Percentiles rank a stretch among this genome's conserved stretches.
These are phyloP conservation scores for Kingdonia uniflora DNA, from an alignment of 164 flowering plant species.

Conservation along the genomic window DNA sequence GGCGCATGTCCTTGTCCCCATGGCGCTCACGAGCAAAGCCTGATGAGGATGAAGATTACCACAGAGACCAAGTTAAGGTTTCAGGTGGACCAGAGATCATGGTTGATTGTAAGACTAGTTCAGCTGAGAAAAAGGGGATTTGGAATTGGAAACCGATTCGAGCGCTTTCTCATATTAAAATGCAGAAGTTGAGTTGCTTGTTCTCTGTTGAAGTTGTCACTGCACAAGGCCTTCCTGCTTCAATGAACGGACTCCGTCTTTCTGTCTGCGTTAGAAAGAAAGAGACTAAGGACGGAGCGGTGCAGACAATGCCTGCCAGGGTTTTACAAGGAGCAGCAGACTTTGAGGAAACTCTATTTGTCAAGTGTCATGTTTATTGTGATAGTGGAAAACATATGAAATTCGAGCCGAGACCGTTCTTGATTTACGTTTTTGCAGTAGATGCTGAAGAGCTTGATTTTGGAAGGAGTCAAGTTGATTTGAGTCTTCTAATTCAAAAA, in stretches of 20 bases:
- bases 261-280: constrained; percentile 74
- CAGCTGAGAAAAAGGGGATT: constrained; percentile 55
- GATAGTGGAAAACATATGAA: constrained; percentile 29
- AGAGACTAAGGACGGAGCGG: constrained; percentile 81
- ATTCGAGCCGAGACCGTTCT: constrained; percentile 75
- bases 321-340: constrained; percentile 86
- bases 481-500: constrained; percentile 65
- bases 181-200: constrained; percentile 70
- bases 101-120: constrained; percentile 18
- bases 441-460: constrained; percentile 85
- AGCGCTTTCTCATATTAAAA: constrained; percentile 66
- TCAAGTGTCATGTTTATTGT: constrained; percentile 69
- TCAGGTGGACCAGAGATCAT: constrained; percentile 8
- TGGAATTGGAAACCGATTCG: constrained; percentile 96
- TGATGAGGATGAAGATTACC: constrained; percentile 20
- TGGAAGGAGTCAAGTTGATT: constrained; percentile 60
- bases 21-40: constrained; percentile 73
- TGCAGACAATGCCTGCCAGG: constrained; percentile 88
- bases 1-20: constrained; percentile 80
- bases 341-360: constrained; percentile 80
- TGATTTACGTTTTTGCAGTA: constrained; percentile 55
- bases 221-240: constrained; percentile 65
- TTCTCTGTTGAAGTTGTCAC: constrained; percentile 86
- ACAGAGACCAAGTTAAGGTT: constrained; percentile 7
- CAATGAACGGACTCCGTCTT: constrained; percentile 92